Percentiles rank a stretch among this genome's conserved stretches.
phyloP scores from a whole-genome alignment of 305 asterid genomes.

The Stenogyne calaminthoides region DNA sequence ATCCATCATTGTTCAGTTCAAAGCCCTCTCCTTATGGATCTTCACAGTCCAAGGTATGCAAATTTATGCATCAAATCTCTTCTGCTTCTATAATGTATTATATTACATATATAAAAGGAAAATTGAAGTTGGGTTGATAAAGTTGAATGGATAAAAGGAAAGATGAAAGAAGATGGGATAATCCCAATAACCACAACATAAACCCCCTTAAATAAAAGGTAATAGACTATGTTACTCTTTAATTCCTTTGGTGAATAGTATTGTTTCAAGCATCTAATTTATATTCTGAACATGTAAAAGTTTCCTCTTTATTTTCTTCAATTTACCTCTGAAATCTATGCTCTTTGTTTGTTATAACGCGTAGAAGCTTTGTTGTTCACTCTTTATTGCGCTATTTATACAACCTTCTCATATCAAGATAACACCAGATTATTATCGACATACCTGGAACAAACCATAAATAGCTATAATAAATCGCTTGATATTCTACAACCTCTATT shows the following conservation, averaged over 20 bases:
- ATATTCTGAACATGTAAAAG: not conserved
- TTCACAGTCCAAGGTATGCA: constrained; percentile 60
- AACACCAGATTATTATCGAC: too few species aligned
- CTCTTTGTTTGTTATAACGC: not conserved
- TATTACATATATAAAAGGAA: not conserved
- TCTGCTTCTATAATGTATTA: not conserved
- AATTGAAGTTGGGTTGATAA: not conserved
- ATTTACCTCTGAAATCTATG: not conserved
- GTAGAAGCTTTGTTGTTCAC: not conserved
- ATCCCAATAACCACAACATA: not conserved
- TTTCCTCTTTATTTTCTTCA: not conserved
- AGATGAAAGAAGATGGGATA: not conserved
- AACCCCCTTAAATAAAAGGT: not conserved
- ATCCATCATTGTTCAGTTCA: constrained; percentile 85
- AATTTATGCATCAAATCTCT: constrained; percentile 19
- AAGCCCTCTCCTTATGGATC: constrained; percentile 63
- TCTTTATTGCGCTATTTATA: not conserved
- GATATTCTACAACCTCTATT: too few species aligned
- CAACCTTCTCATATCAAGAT: not conserved
- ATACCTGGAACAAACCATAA: too few species aligned
- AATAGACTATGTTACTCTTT: not conserved
- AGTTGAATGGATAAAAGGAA: not conserved
- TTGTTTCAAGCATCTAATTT: not conserved
- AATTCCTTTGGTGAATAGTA: not conserved
- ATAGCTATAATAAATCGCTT: too few species aligned